Base-by-base conservation (phyloP, 352 stramenopile species). In the Aphanomyces astaci region DNA sequence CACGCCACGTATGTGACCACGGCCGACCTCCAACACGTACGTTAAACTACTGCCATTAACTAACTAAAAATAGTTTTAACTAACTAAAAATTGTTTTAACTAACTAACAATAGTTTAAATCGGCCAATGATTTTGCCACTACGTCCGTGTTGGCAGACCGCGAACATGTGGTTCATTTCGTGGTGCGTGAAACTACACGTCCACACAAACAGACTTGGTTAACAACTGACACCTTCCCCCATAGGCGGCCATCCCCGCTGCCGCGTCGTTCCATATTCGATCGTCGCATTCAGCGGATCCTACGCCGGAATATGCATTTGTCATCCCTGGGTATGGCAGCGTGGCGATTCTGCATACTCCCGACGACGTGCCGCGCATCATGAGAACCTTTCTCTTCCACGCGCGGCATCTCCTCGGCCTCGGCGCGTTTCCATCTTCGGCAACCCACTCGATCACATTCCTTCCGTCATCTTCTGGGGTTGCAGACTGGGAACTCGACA, bases 161-260 rank as follows among this genome's bases (percentile, higher is more conserved):
- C 32, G 85, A 93, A 71, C 81, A 89, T 45, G 76, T 90, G 63
- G 68, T 93, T 7, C 81, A 89, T 55, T 91, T 93, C 33, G 89
- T 90, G 78, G 56, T 65, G 5, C 10, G n/a, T 31, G 7, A 32
- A 13, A 25, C 30, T 15, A 32, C 22, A 13, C 24, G 4, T 39
- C 15, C 27, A 1, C 28, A 22, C 46, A 10, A 11, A 24, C 46
- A 54, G 2, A 10, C 15, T 54, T 13, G 9, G 9, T 1, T n/a
- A n/a, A n/a, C n/a, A n/a, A n/a, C n/a, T n/a, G n/a, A n/a, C n/a
- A n/a, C n/a, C n/a, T n/a, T n/a, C n/a, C n/a, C n/a, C n/a, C n/a
- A n/a, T 55, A 71, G 64, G 85, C 79, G 13, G 81, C 80, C 9
- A 60, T 93, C 24, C 85, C 85, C 0, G 71, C 76, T 30, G 40